A percentile compares a stretch with the other conserved stretches of the same genome.
Evolutionary conservation across 257 asterid species (phyloP).

Genomic region (Plectranthus barbatus): DNA sequence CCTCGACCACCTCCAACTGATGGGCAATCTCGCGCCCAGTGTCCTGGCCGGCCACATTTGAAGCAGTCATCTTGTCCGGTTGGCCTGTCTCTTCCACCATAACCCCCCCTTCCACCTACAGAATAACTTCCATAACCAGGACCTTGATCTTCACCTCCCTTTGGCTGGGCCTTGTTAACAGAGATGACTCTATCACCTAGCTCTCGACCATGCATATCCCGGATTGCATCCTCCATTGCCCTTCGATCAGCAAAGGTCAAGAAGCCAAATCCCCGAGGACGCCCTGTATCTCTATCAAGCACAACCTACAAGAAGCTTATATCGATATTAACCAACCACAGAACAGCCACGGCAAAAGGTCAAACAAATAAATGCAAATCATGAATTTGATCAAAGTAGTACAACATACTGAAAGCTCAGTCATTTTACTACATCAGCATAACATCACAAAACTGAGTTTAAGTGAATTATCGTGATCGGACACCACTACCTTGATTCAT

Average conservation of each 20-base stretch:
- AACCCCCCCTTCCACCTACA: conserved; percentile 55
- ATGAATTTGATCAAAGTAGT: not conserved
- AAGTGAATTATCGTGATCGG: not conserved
- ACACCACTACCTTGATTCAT: not conserved
- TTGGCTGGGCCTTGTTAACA: conserved; percentile 94
- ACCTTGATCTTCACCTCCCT: conserved; percentile 64
- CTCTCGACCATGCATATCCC: conserved; percentile 92
- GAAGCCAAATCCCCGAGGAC: conserved; percentile 98
- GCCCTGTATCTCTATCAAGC: conserved; percentile 95
- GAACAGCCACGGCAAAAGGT: not conserved
- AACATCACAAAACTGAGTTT: not conserved
- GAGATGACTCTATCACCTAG: conserved; percentile 79
- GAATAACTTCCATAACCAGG: conserved; percentile 61
- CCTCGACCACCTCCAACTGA: conserved; percentile 69
- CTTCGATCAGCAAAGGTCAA: conserved; percentile 85
- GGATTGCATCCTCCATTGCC: conserved; percentile 88
- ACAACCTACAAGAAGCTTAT: conserved; percentile 41
- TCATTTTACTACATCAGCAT: not conserved
- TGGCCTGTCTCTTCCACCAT: conserved; percentile 63
- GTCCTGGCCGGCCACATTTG: conserved; percentile 88
- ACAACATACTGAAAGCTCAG: not conserved
- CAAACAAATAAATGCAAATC: not conserved
- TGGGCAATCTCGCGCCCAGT: too few relatives aligned
- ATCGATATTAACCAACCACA: not conserved
- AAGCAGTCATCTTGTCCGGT: conserved; percentile 85